Conservation (phyloP, 78 protist genomes). For the Reticulomyxa filosa region DNA sequence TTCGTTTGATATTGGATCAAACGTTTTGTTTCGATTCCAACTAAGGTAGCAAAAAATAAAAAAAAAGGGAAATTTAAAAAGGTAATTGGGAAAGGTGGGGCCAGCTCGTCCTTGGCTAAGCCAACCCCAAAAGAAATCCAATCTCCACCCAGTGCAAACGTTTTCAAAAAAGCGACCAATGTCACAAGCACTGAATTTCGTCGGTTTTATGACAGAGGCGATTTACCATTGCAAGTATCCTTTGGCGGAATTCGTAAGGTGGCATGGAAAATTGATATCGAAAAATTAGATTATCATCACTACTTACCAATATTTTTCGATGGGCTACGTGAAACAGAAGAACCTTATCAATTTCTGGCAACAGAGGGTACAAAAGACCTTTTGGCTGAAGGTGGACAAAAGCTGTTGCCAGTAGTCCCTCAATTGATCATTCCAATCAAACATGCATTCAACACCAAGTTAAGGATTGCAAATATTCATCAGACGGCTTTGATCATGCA, state of each 20-base stretch:
- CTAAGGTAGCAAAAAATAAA: too few relatives aligned
- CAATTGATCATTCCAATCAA: slow-evolving; percentile 80
- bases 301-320: slow-evolving; percentile 80
- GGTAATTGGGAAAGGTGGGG: background rate
- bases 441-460: slow-evolving; percentile 64
- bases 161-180: background rate
- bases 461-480: too few relatives aligned
- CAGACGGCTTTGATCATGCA: too few relatives aligned
- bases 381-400: slow-evolving; percentile 22
- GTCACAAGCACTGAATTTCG: slow-evolving; percentile 37
- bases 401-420: slow-evolving; percentile 64
- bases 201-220: slow-evolving; percentile 73
- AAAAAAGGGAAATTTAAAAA: too few relatives aligned
- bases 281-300: slow-evolving; percentile 75
- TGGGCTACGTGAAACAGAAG: slow-evolving; percentile 61
- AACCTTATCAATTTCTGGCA: slow-evolving; percentile 70
- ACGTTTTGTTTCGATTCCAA: too few relatives aligned
- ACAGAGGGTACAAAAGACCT: background rate
- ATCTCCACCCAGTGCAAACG: slow-evolving; percentile 1
- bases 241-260: slow-evolving; percentile 29
- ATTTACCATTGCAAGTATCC: slow-evolving; percentile 59
- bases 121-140: too few relatives aligned
- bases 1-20: too few relatives aligned
- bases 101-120: slow-evolving; percentile 3
- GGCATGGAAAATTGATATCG: slow-evolving; percentile 20